Percentiles rank a stretch among this genome's conserved stretches.
phyloP scores from a whole-genome alignment of 192 early-diverging fungal genomes.

The Podila minutissima region DNA sequence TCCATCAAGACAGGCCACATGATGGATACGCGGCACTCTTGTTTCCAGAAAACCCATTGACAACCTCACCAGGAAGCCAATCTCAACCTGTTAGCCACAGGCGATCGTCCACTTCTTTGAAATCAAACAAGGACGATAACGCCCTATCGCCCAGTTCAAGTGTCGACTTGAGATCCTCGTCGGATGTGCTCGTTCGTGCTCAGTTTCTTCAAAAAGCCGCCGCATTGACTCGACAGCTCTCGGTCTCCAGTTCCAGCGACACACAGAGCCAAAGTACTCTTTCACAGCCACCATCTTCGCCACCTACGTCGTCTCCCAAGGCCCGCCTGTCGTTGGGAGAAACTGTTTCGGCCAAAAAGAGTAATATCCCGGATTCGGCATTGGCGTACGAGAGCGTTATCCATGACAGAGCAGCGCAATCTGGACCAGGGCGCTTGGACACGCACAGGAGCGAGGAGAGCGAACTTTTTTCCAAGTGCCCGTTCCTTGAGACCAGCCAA shows the following conservation, averaged over 20 bases:
- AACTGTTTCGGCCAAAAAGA: conserved; percentile 27
- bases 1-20: not conserved
- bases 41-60: conserved; percentile 10
- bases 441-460: not conserved
- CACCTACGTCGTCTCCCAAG: not conserved
- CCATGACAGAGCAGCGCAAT: not conserved
- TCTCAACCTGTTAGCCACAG: conserved; percentile 12
- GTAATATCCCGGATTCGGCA: conserved; percentile 27
- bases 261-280: not conserved
- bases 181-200: conserved; percentile 15
- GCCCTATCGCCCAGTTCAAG: not conserved
- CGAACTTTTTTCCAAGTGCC: conserved; percentile 7
- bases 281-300: not conserved
- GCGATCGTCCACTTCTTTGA: conserved; percentile 15
- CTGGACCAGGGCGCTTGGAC: not conserved
- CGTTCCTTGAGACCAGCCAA: conserved; percentile 13
- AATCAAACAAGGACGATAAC: conserved; percentile 3
- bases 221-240: conserved; percentile 1
- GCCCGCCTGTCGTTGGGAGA: conserved; percentile 16
- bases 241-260: not conserved
- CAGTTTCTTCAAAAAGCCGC: conserved; percentile 35
- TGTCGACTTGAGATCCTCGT: not conserved
- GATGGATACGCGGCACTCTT: not conserved
- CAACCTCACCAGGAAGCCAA: not conserved
- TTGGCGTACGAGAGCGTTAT: conserved; percentile 11